phyloP scores from a whole-genome alignment of 163 green algal species.

The Chloromonas sp. region DNA sequence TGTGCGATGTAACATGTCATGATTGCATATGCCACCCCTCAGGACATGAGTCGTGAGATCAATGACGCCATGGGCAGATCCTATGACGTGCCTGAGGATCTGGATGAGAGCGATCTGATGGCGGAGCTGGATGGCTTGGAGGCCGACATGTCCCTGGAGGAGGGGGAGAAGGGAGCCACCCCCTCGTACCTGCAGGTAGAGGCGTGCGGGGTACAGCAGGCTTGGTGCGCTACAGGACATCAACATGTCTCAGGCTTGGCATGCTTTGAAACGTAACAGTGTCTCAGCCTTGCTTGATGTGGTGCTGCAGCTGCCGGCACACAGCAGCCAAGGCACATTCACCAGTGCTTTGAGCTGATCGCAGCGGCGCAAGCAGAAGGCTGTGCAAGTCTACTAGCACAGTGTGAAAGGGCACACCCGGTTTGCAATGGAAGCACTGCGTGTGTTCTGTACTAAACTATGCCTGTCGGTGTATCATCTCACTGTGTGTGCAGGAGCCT shows the following conservation, averaged over 20 bases:
- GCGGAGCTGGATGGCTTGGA: slow-evolving; percentile 93
- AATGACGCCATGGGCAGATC: slow-evolving; percentile 76
- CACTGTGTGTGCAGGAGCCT: slow-evolving; percentile 29
- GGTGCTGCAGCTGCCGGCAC: background rate
- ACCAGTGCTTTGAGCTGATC: background rate
- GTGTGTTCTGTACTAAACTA: too few relatives aligned
- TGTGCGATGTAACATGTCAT: background rate
- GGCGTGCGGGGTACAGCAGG: too few relatives aligned
- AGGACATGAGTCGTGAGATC: slow-evolving; percentile 88
- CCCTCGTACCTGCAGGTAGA: slow-evolving; percentile 83
- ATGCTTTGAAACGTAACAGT: background rate
- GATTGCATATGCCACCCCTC: background rate
- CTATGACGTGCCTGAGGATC: slow-evolving; percentile 89
- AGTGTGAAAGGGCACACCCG: background rate
- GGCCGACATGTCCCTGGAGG: slow-evolving; percentile 74
- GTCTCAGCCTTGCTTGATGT: background rate
- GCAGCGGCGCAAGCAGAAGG: background rate
- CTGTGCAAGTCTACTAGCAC: background rate
- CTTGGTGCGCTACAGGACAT: background rate
- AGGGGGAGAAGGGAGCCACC: slow-evolving; percentile 35
- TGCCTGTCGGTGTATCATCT: too few relatives aligned
- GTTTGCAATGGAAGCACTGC: background rate
- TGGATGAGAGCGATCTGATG: slow-evolving; percentile 92
- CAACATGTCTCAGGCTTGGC: background rate
- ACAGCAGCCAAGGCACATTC: background rate